Conservation (phyloP, 163 green algal genomes). For the Prototheca cutis region DNA sequence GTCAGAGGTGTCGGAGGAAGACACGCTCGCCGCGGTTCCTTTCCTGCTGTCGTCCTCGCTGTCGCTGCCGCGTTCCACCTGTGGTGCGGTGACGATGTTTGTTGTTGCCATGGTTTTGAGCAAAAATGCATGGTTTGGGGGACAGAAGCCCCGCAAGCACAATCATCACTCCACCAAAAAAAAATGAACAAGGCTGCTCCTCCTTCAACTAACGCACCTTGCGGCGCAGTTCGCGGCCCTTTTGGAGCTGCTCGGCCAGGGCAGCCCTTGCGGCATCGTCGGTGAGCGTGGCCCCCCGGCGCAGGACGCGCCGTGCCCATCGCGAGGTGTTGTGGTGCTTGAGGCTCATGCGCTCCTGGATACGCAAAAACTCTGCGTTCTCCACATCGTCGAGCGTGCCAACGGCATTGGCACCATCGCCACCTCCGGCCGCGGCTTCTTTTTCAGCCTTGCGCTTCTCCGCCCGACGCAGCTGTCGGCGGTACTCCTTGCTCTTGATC, state of each 20-base stretch:
- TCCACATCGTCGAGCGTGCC: conserved; percentile 40
- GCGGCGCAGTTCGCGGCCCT: conserved; percentile 66
- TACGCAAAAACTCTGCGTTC: conserved; percentile 67
- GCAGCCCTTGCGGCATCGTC: conserved; percentile 62
- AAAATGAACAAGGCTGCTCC: neutral
- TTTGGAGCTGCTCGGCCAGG: conserved; percentile 76
- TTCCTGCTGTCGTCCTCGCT: conserved; percentile 1
- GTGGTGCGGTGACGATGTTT: too few relatives aligned
- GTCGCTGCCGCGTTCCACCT: neutral
- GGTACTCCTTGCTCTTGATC: conserved; percentile 88
- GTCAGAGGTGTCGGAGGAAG: conserved; percentile 36
- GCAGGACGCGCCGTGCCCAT: conserved; percentile 78
- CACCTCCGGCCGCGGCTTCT: conserved; percentile 19
- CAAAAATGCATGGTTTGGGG: too few relatives aligned
- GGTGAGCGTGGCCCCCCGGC: conserved; percentile 54
- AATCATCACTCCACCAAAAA: too few relatives aligned
- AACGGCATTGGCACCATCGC: conserved; percentile 27
- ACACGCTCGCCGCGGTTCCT: too few relatives aligned
- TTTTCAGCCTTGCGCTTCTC: conserved; percentile 29
- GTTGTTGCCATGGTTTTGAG: too few relatives aligned
- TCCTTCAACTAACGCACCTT: conserved; percentile 41
- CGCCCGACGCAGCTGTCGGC: conserved; percentile 24
- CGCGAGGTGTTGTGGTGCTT: conserved; percentile 82
- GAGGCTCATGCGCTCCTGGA: conserved; percentile 81
- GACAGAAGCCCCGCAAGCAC: too few relatives aligned